Percentiles rank a stretch among this genome's conserved stretches.
Evolutionary conservation across 2,329 filamentous ascomycete genomes (phyloP).

Genomic region (Sordariomycetes sp.): DNA sequence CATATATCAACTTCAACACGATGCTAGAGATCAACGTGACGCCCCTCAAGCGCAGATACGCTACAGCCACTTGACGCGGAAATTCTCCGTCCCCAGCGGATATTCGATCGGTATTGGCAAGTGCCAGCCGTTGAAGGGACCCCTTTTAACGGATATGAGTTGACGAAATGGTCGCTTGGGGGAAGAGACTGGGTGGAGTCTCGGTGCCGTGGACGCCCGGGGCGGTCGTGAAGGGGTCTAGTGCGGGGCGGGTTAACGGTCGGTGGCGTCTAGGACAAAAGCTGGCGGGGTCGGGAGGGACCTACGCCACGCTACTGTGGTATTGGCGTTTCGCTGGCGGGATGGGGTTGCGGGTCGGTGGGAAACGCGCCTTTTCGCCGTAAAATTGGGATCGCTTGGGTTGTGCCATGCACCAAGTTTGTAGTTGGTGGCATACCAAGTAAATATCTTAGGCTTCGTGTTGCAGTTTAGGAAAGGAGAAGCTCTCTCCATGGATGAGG

Average conservation of each 20-base stretch:
- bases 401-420: background rate
- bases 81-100: too few species aligned
- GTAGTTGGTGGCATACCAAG: background rate
- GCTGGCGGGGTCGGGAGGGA: too few species aligned
- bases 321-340: background rate
- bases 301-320: too few species aligned
- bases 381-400: background rate
- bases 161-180: too few species aligned
- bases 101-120: too few species aligned
- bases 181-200: background rate
- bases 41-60: too few species aligned
- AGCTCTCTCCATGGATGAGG: background rate
- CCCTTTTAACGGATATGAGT: too few species aligned
- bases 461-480: background rate
- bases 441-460: background rate
- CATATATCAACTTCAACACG: too few species aligned
- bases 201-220: background rate
- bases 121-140: too few species aligned
- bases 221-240: background rate
- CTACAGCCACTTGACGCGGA: too few species aligned
- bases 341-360: background rate
- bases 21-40: too few species aligned
- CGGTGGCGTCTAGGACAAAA: background rate
- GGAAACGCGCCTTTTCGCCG: background rate
- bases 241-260: background rate